Evolutionary conservation across 129 eudicot genomes (phyloP), one percentile per base, ranked within the genome.

Genomic region (Gnaphalium uliginosum): DNA sequence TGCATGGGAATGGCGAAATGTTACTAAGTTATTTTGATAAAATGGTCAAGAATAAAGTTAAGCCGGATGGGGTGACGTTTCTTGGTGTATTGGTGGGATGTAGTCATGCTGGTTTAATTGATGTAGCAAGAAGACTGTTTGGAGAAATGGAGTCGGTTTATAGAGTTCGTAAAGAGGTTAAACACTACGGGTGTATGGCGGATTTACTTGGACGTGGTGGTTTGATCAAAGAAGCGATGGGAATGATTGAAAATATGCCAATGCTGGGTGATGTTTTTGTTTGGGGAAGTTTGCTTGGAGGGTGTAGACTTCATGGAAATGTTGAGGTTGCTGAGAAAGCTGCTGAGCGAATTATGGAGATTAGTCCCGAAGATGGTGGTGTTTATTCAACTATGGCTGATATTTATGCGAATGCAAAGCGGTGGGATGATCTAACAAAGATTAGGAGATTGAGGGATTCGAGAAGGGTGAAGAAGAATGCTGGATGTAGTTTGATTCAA

Each of bases 111-210:
- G 97, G 97, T 41, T 81, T 87, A 15, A 75, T 80, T 27, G 25
- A 77, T 11, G 90, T 84, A 84, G 97, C 96, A 4, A 81, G 81
- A 60, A 63, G 24, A 22, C 83, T 86, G 1, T 91, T 86, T 59
- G 48, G 15, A 8, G 83, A 89, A 19, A 91, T 89, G 96, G 92
- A 85, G 29, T 6, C 33, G 6, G 81, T 78, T 9, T 85, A 85
- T 78, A 76, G 80, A 32, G 89, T 89, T 58, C 72, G 72, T 19
- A 73, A 74, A 68, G 92, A 91, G 83, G 90, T 89, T 8, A 89
- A 91, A 76, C 97, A 89, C 65, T 88, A 89, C 17, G 97, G 97
- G 6, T 91, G 89, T 77, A 91, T 91, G 97, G 96, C 96, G 0
- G 97, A 89, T 76, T 50, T 89, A 58, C 89, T 91, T 15, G 90